Evolutionary conservation across 768 basidiomycete genomes (phyloP), one percentile per base, ranked within the genome.

Genomic region (Mycena sanguinolenta): DNA sequence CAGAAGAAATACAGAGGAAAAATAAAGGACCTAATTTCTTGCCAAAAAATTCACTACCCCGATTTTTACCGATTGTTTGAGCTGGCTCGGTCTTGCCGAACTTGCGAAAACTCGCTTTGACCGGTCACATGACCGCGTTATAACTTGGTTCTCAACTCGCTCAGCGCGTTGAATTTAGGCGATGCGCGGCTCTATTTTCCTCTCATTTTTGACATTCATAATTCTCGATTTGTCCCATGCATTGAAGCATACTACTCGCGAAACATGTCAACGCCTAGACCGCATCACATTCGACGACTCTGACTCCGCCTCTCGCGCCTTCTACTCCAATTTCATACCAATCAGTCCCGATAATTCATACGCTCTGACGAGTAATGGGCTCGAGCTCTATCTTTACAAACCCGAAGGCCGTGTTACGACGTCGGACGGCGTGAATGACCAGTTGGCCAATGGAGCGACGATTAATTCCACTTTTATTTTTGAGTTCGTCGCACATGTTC

Each of bases 381-480:
- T 83, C 32, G 57, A 77, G 44, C 64, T 83, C 34, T 82, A 73
- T 60, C 71, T 83, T 27, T 53, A 75, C 46, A 78, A 73, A 58
- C 82, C 82, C 1, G 44, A 58, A 0, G 78, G 79, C 9, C 55
- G 55, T 27, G 72, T 81, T 25, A 77, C 67, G 38, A 64, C 25
- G 8, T 42, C 75, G 19, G 71, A 70, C 19, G 78, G 78, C 17
- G 75, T 77, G 10, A 83, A 83, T 70, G 71, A 79, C 70, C 72
- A 77, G 50, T 63, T 81, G 17, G 80, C 76, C 0, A 73, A 75
- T 16, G 82, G 82, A 4, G 79, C 82, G 4, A 83, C 82, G 10
- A 72, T 83, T 32, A 83, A 83, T 65, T 80, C 80, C 14, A 83
- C 82, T 9, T 79, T 79, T 67, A 72, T 73, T 23, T 38, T 82